These are phyloP conservation scores for Phytophthora aleatoria DNA, from an alignment of 352 stramenopile genomes.

Conservation along the genomic window DNA sequence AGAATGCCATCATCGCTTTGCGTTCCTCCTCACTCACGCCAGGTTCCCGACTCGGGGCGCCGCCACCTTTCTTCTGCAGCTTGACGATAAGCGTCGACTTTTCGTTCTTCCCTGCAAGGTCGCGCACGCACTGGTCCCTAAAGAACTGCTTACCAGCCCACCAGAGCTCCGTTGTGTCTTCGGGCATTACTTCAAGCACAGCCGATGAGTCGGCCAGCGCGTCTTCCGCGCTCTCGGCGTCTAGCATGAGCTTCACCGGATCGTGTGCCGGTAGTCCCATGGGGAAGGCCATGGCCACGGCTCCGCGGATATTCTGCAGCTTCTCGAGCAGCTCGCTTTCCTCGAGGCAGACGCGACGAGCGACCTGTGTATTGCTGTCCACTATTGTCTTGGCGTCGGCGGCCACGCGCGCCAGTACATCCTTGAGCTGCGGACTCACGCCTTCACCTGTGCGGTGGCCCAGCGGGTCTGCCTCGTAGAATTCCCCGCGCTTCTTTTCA, in stretches of 20 bases:
- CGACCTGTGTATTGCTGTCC: constrained; percentile 70
- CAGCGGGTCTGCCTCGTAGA: constrained; percentile 88
- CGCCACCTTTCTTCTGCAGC: constrained; percentile 89
- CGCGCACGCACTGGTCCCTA: constrained; percentile 85
- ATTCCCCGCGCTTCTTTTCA: constrained; percentile 66
- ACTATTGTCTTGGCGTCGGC: constrained; percentile 78
- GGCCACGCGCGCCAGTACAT: constrained; percentile 80
- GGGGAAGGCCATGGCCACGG: constrained; percentile 94
- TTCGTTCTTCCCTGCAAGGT: constrained; percentile 95
- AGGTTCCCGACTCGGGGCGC: constrained; percentile 83
- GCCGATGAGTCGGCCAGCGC: constrained; percentile 68
- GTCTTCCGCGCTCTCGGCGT: constrained; percentile 64
- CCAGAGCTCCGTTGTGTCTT: constrained; percentile 93
- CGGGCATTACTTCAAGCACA: constrained; percentile 79
- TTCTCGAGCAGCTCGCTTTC: constrained; percentile 88
- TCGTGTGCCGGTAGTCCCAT: constrained; percentile 94
- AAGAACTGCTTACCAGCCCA: constrained; percentile 96
- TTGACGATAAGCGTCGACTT: constrained; percentile 94
- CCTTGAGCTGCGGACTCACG: constrained; percentile 77
- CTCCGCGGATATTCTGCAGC: constrained; percentile 91
- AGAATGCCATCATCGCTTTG: constrained; percentile 97
- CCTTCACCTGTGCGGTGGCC: constrained; percentile 89
- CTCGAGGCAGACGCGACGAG: constrained; percentile 62
- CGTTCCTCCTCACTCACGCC: constrained; percentile 94
- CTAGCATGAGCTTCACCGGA: constrained; percentile 84